Evolutionary conservation across 768 basidiomycete genomes (phyloP), one percentile per base, ranked within the genome.

Genomic region (Cystobasidium onofrii): DNA sequence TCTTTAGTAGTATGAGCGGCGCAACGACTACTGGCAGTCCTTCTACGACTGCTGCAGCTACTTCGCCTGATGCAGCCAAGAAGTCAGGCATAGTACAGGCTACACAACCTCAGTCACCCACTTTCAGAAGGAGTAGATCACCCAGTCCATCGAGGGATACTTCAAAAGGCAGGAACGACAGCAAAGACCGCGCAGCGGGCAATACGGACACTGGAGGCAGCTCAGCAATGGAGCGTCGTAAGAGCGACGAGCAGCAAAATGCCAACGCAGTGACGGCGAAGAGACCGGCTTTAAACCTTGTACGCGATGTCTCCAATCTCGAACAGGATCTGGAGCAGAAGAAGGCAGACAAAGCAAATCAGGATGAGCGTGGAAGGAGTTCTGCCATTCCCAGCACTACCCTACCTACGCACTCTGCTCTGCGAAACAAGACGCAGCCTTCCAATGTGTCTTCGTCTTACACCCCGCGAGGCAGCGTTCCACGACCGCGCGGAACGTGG

Each of bases 71-170:
- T 4, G 12, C 34, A 17, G 23, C 12, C 12, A 25, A 46, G 46
- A 18, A 39, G 10, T 6, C 17, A 20, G 65, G 41, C 12, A 67
- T 71, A n/a, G 69, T 55, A 55, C 50, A 71, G 41, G 13, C 69
- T 1, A 36, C 69, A n/a, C 46, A 29, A 57, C 69, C 69, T 9
- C 69, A 57, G 34, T 41, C 36, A 18, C 69, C 69, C 7, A 34
- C 52, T 3, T 41, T 71, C 20, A 55, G 69, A 29, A 12, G 69
- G 27, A 71, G 69, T 29, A 7, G 69, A n/a, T 71, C 69, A 7
- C 69, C 69, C 29, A 57, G 54, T 55, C 69, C 69, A 29, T 71
- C 69, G 27, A 27, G 55, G 25, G 44, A 36, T n/a, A 36, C 33
- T 27, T 27, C 36, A 9, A 60, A 39, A 71, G 55, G 33, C 34